A percentile compares a stretch with the other conserved stretches of the same genome.
Conservation (phyloP, 768 basidiomycete species). For the Mycena maculata region DNA sequence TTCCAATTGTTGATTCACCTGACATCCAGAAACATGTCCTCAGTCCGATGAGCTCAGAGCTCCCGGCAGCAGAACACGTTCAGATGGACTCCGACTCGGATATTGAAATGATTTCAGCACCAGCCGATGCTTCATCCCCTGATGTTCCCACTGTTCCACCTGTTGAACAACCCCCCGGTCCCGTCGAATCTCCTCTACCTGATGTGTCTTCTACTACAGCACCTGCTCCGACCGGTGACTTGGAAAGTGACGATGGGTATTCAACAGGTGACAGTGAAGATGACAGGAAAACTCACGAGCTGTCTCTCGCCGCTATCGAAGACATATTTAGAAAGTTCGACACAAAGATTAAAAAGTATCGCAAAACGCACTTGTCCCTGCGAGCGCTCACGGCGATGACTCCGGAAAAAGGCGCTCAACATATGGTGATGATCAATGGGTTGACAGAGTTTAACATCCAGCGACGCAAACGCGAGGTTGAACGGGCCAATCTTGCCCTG, state of each 20-base stretch:
- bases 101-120: constrained; percentile 12
- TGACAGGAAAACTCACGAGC: constrained; percentile 1
- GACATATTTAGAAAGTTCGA: constrained; percentile 5
- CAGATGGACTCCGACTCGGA: constrained; percentile 17
- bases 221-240: background rate
- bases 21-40: background rate
- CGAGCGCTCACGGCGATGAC: constrained; percentile 14
- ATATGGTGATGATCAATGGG: constrained; percentile 21
- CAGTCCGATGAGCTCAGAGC: background rate
- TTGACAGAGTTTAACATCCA: constrained; percentile 15
- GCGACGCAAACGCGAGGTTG: constrained; percentile 7
- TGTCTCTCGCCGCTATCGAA: constrained; percentile 15
- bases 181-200: background rate
- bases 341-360: constrained; percentile 16
- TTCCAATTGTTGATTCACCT: background rate
- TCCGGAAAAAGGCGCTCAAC: constrained; percentile 14
- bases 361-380: constrained; percentile 7
- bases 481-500: constrained; percentile 3
- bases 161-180: background rate
- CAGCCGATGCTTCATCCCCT: background rate
- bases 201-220: background rate
- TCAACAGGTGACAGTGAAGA: constrained; percentile 11
- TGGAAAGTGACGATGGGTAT: constrained; percentile 4
- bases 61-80: constrained; percentile 3
- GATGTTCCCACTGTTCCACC: constrained; percentile 1